A percentile compares a stretch with the other conserved stretches of the same genome.
Evolutionary conservation across 73 alveolate genomes (phyloP).

Genomic region (Paramecium biaurelia): DNA sequence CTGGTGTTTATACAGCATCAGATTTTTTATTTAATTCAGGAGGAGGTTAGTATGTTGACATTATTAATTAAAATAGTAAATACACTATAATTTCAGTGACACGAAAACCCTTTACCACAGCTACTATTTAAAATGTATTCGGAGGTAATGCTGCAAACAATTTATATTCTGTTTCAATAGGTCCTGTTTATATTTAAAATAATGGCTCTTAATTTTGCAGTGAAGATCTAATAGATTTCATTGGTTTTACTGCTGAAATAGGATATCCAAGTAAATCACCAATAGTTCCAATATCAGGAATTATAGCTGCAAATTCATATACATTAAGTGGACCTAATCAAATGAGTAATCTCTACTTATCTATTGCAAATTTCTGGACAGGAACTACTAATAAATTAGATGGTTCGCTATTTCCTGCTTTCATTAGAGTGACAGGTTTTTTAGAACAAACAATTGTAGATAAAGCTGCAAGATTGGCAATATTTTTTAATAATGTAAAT

Average conservation of each 20-base stretch:
- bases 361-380: slow-evolving; percentile 39
- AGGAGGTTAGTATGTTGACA: not conserved
- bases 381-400: not conserved
- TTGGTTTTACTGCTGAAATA: not conserved
- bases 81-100: not conserved
- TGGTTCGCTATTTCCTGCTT: slow-evolving; percentile 15
- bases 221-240: not conserved
- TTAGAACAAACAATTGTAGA: not conserved
- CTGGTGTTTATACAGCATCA: not conserved
- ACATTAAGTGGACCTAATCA: not conserved
- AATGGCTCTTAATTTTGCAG: slow-evolving; percentile 9
- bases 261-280: not conserved
- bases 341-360: not conserved
- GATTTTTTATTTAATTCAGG: not conserved
- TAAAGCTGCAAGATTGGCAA: not conserved
- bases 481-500: not conserved
- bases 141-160: not conserved
- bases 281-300: not conserved
- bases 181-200: not conserved
- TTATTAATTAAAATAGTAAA: not conserved
- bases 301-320: not conserved
- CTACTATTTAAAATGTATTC: not conserved
- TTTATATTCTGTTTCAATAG: not conserved
- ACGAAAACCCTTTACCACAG: not conserved
- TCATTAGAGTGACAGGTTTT: slow-evolving; percentile 31